Evolutionary conservation across 352 stramenopile genomes (phyloP).

Genomic region (Phytophthora lateralis): DNA sequence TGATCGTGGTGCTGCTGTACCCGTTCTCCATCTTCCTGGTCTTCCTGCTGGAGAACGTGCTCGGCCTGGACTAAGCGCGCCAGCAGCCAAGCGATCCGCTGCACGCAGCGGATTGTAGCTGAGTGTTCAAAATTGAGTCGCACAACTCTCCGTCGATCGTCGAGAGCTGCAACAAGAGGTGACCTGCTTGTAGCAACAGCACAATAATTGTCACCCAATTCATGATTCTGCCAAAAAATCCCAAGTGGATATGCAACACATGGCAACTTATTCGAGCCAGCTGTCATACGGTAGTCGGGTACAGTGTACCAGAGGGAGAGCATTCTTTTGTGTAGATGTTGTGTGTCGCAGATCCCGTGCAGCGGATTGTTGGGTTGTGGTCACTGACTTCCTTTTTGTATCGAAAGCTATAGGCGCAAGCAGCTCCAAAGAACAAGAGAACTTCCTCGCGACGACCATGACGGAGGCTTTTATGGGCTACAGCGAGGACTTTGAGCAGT

Average conservation of each 20-base stretch:
- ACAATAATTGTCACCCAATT: background rate
- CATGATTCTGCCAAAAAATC: background rate
- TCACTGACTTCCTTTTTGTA: slow-evolving; percentile 35
- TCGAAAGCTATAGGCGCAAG: slow-evolving; percentile 8
- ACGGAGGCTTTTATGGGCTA: slow-evolving; percentile 82
- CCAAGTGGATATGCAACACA: slow-evolving; percentile 7
- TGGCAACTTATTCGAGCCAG: slow-evolving; percentile 11
- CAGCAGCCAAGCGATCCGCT: slow-evolving; percentile 8
- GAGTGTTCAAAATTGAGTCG: slow-evolving; percentile 28
- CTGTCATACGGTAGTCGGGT: background rate
- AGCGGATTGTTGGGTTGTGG: slow-evolving; percentile 40
- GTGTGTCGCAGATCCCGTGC: slow-evolving; percentile 29
- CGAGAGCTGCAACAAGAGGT: slow-evolving; percentile 1
- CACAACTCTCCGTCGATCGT: background rate
- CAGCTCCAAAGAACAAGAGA: background rate
- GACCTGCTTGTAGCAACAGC: background rate
- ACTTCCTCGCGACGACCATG: slow-evolving; percentile 41
- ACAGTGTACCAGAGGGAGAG: slow-evolving; percentile 24
- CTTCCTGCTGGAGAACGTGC: slow-evolving; percentile 90
- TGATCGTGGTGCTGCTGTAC: slow-evolving; percentile 92
- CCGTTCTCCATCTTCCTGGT: slow-evolving; percentile 94
- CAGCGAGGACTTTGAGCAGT: slow-evolving; percentile 87
- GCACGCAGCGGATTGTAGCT: slow-evolving; percentile 6
- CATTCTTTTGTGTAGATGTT: slow-evolving; percentile 16
- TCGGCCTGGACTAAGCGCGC: slow-evolving; percentile 88